A percentile compares a stretch with the other conserved stretches of the same genome.
Evolutionary conservation across 305 asterid species (phyloP).

Genomic region (Solanum chacoense): DNA sequence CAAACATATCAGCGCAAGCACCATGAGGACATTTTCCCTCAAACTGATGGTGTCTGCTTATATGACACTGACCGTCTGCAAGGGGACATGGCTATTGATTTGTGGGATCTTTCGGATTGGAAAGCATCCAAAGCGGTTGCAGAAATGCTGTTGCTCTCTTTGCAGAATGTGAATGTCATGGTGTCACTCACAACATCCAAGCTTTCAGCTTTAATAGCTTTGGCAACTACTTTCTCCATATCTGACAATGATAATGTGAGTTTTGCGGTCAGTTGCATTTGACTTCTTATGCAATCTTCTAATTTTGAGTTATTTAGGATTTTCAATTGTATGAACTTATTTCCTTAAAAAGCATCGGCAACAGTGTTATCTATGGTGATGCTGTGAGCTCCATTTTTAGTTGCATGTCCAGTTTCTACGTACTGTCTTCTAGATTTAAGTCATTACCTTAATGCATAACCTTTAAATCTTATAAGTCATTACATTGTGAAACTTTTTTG

Average conservation of each 20-base stretch:
- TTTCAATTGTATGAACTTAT: neutral
- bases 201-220: conserved; percentile 71
- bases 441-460: neutral
- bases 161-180: conserved; percentile 57
- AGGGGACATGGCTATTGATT: conserved; percentile 65
- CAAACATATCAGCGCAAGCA: conserved; percentile 41
- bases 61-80: conserved; percentile 54
- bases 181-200: conserved; percentile 45
- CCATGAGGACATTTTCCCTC: conserved; percentile 33
- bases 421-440: neutral
- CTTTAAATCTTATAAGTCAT: neutral
- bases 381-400: conserved; percentile 35
- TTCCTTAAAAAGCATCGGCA: neutral
- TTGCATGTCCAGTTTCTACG: neutral
- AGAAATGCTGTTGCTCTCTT: conserved; percentile 49
- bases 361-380: conserved; percentile 11
- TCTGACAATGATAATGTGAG: conserved; percentile 3
- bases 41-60: conserved; percentile 23
- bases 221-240: conserved; percentile 42
- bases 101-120: conserved; percentile 72
- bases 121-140: conserved; percentile 56
- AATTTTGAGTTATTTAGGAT: neutral
- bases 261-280: neutral
- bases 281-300: neutral
- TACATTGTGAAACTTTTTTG: neutral